Evolutionary conservation across 2,329 filamentous ascomycete species (phyloP), one percentile per base, ranked within the genome.

Genomic region (Beauveria brongniartii): DNA sequence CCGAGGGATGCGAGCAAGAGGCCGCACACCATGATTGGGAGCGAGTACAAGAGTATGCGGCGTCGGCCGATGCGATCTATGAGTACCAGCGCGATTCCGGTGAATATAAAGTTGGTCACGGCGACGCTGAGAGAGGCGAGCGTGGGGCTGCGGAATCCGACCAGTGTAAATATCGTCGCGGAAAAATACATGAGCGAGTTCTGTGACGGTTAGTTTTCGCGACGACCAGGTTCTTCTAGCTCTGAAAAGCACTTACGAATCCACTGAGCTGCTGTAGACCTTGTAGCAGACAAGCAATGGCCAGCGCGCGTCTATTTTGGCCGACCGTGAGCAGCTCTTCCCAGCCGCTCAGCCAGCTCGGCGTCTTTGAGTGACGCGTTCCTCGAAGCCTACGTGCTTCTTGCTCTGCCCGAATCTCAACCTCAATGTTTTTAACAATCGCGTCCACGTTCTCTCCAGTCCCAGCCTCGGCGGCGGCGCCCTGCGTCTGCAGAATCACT

Each of bases 181-280:
- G 89, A 91, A 70, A 91, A 96, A 74, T 96, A 96, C 91, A 96
- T 96, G 34, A 96, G 79, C 12, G 89, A 92, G 75, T 96, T 96
- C 83, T 87, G 65, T 28, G 26, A 22, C 22, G 24, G 43, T 62
- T 44, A 51, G 44, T 18, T 20, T 20, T 53, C 7, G 40, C n/a
- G 12, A 26, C 34, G 16, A 54, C 30, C 30, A n/a, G 22, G 16
- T 20, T 41, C 14, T 18, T 34, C 28, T 10, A 37, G n/a, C 14
- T 5, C 8, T 6, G 3, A 2, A 16, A 3, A n/a, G 37, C 30
- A 79, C 83, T 73, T 73, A 87, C 84, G 73, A 94, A 94, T 1
- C 90, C 92, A 68, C 90, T 94, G 1, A 96, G 80, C 72, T 97
- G 93, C 74, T 97, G 93, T 7, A 95, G 77, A 0, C 86, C 91